Evolutionary conservation across 1,284 basidiomycete species (phyloP), one percentile per base, ranked within the genome.

Genomic region (Naganishia sp.): DNA sequence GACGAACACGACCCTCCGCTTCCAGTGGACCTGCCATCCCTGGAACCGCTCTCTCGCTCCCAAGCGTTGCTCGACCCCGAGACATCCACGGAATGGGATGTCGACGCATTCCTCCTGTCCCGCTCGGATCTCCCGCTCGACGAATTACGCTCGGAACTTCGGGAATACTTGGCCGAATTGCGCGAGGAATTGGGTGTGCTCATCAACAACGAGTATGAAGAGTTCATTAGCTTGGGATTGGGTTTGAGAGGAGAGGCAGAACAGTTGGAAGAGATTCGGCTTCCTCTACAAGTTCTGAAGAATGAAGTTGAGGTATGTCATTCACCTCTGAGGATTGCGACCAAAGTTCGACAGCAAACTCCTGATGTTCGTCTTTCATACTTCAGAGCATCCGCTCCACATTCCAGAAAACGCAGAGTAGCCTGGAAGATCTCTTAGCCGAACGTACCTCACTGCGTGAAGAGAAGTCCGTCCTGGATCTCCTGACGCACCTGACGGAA

Each of bases 171-270:
- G 66, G 85, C 86, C 0, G 83, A 84, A 16, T 81, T 99, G 71
- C 92, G 94, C 75, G 90, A 94, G 75, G 93, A 96, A 76, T 85
- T 99, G 36, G 92, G 97, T 36, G 88, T 87, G 74, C 86, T 98
- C 75, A 97, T 99, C 78, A 97, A 99, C 77, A 89, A 94, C 74
- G 94, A 98, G 80, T 98, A 98, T 78, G 93, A 94, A 77, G 94
- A 94, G 52, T 98, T 98, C 78, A 96, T 99, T 71, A 92, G 90
- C 71, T 83, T 99, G 28, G 94, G 94, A 70, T 94, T 90, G 2
- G 91, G 94, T 71, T 77, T 96, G 70, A 84, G 87, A 68, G 91
- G 89, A 39, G 93, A 96, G 78, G 90, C 90, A 2, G 82, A 83
- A 54, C 83, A 90, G 68, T 76, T 94, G 72, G 83, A 85, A 69